phyloP scores from a whole-genome alignment of 2,329 filamentous ascomycete genomes.

The Rhynchosporium graminicola region DNA sequence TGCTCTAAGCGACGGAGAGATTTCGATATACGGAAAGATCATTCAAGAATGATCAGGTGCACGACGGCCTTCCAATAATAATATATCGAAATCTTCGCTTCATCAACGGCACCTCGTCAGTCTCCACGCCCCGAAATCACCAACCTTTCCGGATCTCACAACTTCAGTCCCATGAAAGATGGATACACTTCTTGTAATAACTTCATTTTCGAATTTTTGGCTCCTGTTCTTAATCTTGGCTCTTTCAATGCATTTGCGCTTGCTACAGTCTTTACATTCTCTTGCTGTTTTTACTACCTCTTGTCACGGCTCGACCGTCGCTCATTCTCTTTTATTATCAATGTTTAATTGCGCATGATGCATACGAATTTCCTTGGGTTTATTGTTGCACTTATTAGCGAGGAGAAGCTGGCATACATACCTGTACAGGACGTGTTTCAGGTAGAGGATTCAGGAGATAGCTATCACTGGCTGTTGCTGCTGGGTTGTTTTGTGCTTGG shows the following conservation, averaged over 20 bases:
- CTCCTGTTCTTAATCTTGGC: slow-evolving; percentile 23
- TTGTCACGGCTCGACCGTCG: slow-evolving; percentile 19
- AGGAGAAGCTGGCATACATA: slow-evolving; percentile 12
- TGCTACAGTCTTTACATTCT: slow-evolving; percentile 25
- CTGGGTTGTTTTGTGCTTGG: slow-evolving; percentile 12
- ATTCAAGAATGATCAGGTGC: slow-evolving; percentile 36
- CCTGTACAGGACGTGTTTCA: neutral
- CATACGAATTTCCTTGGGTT: slow-evolving; percentile 24
- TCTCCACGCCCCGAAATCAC: neutral
- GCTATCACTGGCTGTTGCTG: slow-evolving; percentile 19
- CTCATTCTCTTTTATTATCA: slow-evolving; percentile 4
- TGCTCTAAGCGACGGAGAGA: slow-evolving; percentile 74
- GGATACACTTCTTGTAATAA: slow-evolving; percentile 23
- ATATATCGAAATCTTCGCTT: slow-evolving; percentile 16
- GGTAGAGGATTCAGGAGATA: slow-evolving; percentile 4
- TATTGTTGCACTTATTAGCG: slow-evolving; percentile 7
- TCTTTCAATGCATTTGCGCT: slow-evolving; percentile 17
- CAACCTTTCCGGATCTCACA: slow-evolving; percentile 10
- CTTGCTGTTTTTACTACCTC: slow-evolving; percentile 12
- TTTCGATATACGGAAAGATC: slow-evolving; percentile 48
- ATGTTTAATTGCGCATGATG: slow-evolving; percentile 16
- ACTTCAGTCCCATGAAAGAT: slow-evolving; percentile 10
- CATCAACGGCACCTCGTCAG: neutral
- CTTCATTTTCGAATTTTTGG: slow-evolving; percentile 18
- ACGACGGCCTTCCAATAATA: neutral